Evolutionary conservation across 1,139 yeast species (phyloP).

Genomic region (Hansenula sp.): DNA sequence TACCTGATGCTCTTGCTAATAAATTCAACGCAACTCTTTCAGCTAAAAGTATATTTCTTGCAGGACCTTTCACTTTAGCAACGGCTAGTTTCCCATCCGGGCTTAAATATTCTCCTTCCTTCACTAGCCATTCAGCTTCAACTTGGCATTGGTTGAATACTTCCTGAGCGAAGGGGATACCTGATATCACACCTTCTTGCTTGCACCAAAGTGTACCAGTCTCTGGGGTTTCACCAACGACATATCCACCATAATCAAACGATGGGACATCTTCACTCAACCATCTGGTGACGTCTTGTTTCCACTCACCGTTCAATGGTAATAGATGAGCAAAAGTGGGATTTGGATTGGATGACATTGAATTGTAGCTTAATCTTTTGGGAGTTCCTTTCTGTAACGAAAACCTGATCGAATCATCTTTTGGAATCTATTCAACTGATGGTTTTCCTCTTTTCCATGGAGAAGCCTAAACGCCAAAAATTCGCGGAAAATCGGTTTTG

Average conservation of each 20-base stretch:
- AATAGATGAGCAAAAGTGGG: slow-evolving; percentile 46
- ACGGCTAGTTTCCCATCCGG: slow-evolving; percentile 68
- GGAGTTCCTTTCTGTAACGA: too few relatives aligned
- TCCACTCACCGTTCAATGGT: slow-evolving; percentile 79
- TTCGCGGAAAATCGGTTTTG: too few relatives aligned
- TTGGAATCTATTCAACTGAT: too few relatives aligned
- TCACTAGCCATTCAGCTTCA: slow-evolving; percentile 63
- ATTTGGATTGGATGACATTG: slow-evolving; percentile 9
- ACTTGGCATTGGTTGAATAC: slow-evolving; percentile 76
- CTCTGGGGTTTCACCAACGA: slow-evolving; percentile 75
- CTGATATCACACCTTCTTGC: slow-evolving; percentile 77
- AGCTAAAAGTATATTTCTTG: slow-evolving; percentile 70
- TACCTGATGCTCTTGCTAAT: slow-evolving; percentile 80
- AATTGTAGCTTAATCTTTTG: too few relatives aligned
- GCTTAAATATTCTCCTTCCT: slow-evolving; percentile 64
- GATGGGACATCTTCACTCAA: slow-evolving; percentile 88
- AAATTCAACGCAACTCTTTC: slow-evolving; percentile 86
- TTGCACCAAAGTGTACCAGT: slow-evolving; percentile 81
- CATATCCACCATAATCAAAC: slow-evolving; percentile 91
- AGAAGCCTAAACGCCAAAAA: too few relatives aligned
- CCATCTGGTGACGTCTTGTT: slow-evolving; percentile 68
- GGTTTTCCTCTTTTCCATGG: too few relatives aligned
- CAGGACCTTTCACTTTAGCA: slow-evolving; percentile 79
- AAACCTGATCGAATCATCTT: too few relatives aligned
- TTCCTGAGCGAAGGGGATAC: slow-evolving; percentile 87